phyloP scores from a whole-genome alignment of 176 grass and related monocot genomes.

The Oryza officinalis region DNA sequence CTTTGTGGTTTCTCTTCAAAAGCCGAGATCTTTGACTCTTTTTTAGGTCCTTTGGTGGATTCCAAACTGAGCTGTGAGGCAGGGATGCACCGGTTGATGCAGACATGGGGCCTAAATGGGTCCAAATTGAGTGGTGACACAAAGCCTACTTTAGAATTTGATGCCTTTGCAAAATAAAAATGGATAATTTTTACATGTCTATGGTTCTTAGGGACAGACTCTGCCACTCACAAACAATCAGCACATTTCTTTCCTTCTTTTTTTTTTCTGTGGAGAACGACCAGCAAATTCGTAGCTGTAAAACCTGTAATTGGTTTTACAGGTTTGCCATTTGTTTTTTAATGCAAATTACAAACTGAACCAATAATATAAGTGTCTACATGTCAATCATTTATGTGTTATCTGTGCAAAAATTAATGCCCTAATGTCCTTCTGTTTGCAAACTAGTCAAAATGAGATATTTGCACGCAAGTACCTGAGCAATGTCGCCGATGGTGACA shows the following conservation, averaged over 20 bases:
- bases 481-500: slow-evolving; percentile 80
- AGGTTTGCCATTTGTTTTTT: not conserved
- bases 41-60: not conserved
- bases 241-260: not conserved
- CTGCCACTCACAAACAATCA: not conserved
- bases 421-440: not conserved
- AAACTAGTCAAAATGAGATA: slow-evolving; percentile 11
- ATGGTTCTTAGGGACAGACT: not conserved
- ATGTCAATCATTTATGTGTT: not conserved
- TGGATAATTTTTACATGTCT: not conserved
- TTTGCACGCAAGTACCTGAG: slow-evolving; percentile 60
- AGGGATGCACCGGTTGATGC: slow-evolving; percentile 24
- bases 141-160: slow-evolving; percentile 28
- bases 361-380: not conserved
- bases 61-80: not conserved
- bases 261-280: too few relatives aligned
- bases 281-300: too few relatives aligned
- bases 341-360: not conserved
- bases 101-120: slow-evolving; percentile 17
- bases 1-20: slow-evolving; percentile 22
- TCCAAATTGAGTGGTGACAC: slow-evolving; percentile 26
- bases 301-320: not conserved
- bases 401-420: not conserved
- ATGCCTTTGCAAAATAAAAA: slow-evolving; percentile 31
- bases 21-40: slow-evolving; percentile 14